phyloP scores from a whole-genome alignment of 2,329 filamentous ascomycete species.

The Trichophyton schoenleinii region DNA sequence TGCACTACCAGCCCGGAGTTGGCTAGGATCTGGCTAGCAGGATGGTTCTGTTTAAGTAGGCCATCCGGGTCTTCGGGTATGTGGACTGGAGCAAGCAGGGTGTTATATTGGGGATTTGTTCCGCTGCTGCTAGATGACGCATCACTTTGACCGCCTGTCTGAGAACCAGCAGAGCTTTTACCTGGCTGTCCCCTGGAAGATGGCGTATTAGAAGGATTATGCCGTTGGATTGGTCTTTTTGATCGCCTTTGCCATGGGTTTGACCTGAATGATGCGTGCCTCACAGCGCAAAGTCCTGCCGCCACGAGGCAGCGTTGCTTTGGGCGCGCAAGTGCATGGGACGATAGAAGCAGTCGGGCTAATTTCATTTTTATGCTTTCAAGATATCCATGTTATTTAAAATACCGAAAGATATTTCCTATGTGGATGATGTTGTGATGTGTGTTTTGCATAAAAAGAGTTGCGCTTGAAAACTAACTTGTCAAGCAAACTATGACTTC shows the following conservation, averaged over 20 bases:
- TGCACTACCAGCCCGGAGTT: slow-evolving; percentile 52
- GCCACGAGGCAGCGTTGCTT: background rate
- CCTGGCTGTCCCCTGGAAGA: background rate
- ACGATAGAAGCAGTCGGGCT: background rate
- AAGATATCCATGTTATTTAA: background rate
- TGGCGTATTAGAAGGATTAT: background rate
- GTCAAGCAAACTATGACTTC: background rate
- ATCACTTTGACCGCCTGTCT: slow-evolving; percentile 7
- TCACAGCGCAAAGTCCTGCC: background rate
- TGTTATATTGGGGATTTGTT: slow-evolving; percentile 35
- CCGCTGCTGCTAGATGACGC: slow-evolving; percentile 29
- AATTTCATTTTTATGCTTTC: background rate
- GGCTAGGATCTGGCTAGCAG: slow-evolving; percentile 44
- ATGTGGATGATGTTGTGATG: background rate
- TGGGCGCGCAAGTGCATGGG: background rate
- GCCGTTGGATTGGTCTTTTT: background rate
- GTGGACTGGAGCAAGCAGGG: slow-evolving; percentile 47
- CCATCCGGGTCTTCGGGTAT: slow-evolving; percentile 49
- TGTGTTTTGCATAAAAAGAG: too few relatives aligned
- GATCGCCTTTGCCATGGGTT: slow-evolving; percentile 6
- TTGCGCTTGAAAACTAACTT: too few relatives aligned
- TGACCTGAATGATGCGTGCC: slow-evolving; percentile 4
- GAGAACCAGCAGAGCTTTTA: background rate
- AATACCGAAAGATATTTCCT: background rate
- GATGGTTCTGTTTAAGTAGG: slow-evolving; percentile 46